Base-by-base conservation (phyloP, 1,139 yeast genomes). In the Taphrina confusa region DNA sequence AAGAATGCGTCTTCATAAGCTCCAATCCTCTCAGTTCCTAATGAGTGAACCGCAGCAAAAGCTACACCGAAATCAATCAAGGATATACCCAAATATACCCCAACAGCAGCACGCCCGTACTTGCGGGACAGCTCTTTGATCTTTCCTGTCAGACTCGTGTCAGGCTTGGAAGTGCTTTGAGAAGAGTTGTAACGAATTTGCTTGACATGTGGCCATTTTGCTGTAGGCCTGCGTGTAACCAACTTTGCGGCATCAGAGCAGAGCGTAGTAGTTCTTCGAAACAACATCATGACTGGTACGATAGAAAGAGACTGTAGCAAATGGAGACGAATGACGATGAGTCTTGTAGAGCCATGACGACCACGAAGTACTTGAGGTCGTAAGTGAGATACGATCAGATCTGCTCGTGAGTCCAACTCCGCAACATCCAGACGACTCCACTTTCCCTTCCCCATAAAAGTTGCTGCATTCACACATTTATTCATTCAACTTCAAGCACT, bases 31-130 rank as follows among this genome's bases (percentile, higher is more conserved):
- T 89, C 96, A 66, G 85, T 87, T 25, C 98, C 97, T 68, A 86
- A 75, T 0, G 91, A 82, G 70, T 90, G 97, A 12, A 92, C 97
- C 50, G 87, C 69, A 20, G 86, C 68, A 70, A 85, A 92, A 71
- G 95, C 88, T 3, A 90, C 66, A 0, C 97, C 97, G 66, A 88
- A 77, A 70, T 92, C 98, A 44, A 92, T 72, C 27, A 79, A 76
- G 1, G 88, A 79, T 18, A 92, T 72, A 0, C 80, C 85, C 37
- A 89, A 69, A 70, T 92, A 92, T 0, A 92, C 90, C 12, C 89
- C 96, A 20, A 92, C 74, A 0, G 96, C 97, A 5, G 95, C 82
- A 75, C 85, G 88, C 0, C 99, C 99, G 71, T 92, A 92, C 70
- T 87, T 86, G 69, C 86, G 84, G 72, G 88, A 80, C 65, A 92